Evolutionary conservation across 2,329 filamentous ascomycete genomes (phyloP).

Genomic region (Monilinia laxa): DNA sequence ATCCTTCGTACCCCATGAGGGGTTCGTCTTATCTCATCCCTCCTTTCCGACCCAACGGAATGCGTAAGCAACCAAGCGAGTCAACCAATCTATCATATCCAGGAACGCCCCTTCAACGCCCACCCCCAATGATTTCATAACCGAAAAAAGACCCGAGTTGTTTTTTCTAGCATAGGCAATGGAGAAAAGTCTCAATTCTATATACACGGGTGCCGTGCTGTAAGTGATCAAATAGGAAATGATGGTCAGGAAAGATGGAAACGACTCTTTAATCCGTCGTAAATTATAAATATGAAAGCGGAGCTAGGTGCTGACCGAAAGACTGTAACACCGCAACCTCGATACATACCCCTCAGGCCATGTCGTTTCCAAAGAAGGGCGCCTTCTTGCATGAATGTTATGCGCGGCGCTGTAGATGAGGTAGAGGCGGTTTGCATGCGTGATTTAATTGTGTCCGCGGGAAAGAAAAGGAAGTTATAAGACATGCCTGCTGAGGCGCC

Average conservation of each 20-base stretch:
- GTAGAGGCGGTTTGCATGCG: slow-evolving; percentile 89
- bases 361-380: slow-evolving; percentile 75
- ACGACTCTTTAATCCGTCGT: slow-evolving; percentile 73
- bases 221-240: background rate
- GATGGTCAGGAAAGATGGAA: slow-evolving; percentile 16
- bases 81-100: slow-evolving; percentile 9
- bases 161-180: background rate
- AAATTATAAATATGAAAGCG: slow-evolving; percentile 97
- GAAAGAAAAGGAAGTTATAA: slow-evolving; percentile 97
- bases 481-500: slow-evolving; percentile 86
- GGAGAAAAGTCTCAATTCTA: background rate
- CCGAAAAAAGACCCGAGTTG: background rate
- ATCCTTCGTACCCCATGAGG: background rate
- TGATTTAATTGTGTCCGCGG: slow-evolving; percentile 95
- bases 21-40: background rate
- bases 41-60: slow-evolving; percentile 2
- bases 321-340: slow-evolving; percentile 93
- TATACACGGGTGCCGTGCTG: background rate
- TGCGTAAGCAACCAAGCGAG: background rate
- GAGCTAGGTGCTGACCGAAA: slow-evolving; percentile 86
- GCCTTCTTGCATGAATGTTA: slow-evolving; percentile 72
- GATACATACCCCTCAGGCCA: slow-evolving; percentile 82
- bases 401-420: slow-evolving; percentile 45
- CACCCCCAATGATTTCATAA: background rate
- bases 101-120: slow-evolving; percentile 11